Evolutionary conservation across 345 rosid species (phyloP).

Genomic region (Populus deltoides): DNA sequence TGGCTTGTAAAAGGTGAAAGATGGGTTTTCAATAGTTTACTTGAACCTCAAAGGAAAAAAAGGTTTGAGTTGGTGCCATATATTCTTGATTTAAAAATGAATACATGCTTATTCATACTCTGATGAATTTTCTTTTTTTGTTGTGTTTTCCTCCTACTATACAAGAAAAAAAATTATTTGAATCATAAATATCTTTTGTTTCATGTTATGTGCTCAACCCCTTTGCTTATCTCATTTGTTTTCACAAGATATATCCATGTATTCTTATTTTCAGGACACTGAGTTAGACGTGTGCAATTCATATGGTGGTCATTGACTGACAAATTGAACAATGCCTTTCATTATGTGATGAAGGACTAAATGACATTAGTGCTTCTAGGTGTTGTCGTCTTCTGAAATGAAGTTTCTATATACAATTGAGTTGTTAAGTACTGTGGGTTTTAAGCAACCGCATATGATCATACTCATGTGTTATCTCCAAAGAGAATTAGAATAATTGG

Average conservation of each 20-base stretch:
- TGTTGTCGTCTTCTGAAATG: not conserved
- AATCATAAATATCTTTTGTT: not conserved
- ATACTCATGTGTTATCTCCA: not conserved
- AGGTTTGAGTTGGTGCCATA: not conserved
- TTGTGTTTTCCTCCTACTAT: not conserved
- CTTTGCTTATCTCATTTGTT: not conserved
- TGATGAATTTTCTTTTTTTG: not conserved
- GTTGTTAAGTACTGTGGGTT: not conserved
- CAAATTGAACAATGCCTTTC: not conserved
- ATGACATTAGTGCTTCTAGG: not conserved
- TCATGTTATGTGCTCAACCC: not conserved
- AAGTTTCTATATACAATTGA: not conserved
- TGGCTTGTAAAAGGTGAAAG: not conserved
- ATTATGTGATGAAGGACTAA: not conserved
- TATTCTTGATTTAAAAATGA: not conserved
- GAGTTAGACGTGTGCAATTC: not conserved
- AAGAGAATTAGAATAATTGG: not conserved
- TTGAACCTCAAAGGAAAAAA: not conserved
- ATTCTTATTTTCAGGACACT: not conserved
- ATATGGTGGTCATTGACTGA: not conserved
- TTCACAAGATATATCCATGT: not conserved
- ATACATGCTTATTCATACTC: not conserved
- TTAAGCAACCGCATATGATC: not conserved
- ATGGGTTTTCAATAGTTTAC: not conserved
- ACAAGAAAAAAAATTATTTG: not conserved